phyloP scores from a whole-genome alignment of 129 eudicot genomes.

The Glebionis coronaria region DNA sequence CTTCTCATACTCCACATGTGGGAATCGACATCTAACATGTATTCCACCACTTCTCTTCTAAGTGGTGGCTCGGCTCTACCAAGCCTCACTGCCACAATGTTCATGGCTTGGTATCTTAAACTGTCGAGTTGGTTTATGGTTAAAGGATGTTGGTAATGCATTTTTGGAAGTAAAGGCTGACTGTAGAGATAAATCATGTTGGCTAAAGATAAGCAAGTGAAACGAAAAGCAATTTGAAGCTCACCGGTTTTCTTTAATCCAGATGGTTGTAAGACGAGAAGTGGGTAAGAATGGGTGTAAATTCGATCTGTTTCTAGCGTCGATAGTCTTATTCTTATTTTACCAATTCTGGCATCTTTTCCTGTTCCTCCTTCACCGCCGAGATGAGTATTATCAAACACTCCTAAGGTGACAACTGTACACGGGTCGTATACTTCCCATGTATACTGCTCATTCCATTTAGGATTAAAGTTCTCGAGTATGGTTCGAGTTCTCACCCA shows the following conservation, averaged over 20 bases:
- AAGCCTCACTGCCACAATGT: conserved; percentile 52
- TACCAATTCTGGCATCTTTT: conserved; percentile 78
- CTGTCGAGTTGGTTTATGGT: conserved; percentile 75
- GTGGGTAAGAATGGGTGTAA: conserved; percentile 83
- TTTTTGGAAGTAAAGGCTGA: conserved; percentile 80
- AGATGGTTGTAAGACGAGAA: conserved; percentile 71
- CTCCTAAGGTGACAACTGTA: conserved; percentile 84
- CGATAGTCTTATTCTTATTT: conserved; percentile 82
- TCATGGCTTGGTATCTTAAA: conserved; percentile 66
- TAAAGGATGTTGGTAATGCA: conserved; percentile 84
- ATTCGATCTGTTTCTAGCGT: conserved; percentile 82
- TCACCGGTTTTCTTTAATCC: conserved; percentile 94
- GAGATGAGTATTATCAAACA: conserved; percentile 77
- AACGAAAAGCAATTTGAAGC: conserved; percentile 81
- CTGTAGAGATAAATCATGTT: conserved; percentile 76
- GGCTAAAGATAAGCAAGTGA: conserved; percentile 78
- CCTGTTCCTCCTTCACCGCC: conserved; percentile 51
- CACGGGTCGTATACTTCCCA: conserved; percentile 98
- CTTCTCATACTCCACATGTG: conserved; percentile 95
- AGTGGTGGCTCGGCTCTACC: conserved; percentile 74
- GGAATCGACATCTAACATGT: conserved; percentile 77
- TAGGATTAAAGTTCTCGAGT: conserved; percentile 65
- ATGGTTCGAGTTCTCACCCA: conserved; percentile 99
- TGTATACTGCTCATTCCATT: conserved; percentile 96
- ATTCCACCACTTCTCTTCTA: conserved; percentile 72